Conservation (phyloP, 441 rosid species). For the Oxalis stricta region DNA sequence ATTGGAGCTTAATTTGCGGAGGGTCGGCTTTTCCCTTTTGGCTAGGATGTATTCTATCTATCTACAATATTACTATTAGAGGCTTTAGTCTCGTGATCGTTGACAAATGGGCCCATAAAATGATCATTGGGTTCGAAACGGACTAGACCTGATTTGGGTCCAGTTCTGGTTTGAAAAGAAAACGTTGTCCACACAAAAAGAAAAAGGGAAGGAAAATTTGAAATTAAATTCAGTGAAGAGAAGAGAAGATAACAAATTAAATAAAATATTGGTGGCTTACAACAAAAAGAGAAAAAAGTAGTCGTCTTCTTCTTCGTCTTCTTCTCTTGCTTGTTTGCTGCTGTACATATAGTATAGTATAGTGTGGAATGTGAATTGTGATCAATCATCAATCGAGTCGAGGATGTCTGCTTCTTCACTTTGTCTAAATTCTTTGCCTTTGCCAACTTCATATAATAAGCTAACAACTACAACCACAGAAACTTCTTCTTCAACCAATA, state of each 20-base stretch:
- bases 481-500: conserved; percentile 18
- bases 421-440: conserved; percentile 39
- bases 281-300: neutral
- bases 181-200: too few species aligned
- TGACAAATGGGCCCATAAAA: too few species aligned
- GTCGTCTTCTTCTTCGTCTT: neutral
- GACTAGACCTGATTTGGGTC: too few species aligned
- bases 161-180: neutral
- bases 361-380: too few species aligned
- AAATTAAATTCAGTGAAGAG: conserved; percentile 5
- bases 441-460: conserved; percentile 28
- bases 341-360: too few species aligned
- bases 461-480: too few species aligned
- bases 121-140: too few species aligned
- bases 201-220: neutral
- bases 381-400: neutral
- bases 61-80: neutral
- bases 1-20: neutral
- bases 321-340: neutral
- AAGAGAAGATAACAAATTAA: neutral
- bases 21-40: neutral
- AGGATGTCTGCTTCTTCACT: conserved; percentile 48
- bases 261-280: neutral
- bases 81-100: too few species aligned
- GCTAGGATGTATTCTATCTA: neutral